Conservation (phyloP, 139 green algal genomes). For the Protoeuglena noctilucae region DNA sequence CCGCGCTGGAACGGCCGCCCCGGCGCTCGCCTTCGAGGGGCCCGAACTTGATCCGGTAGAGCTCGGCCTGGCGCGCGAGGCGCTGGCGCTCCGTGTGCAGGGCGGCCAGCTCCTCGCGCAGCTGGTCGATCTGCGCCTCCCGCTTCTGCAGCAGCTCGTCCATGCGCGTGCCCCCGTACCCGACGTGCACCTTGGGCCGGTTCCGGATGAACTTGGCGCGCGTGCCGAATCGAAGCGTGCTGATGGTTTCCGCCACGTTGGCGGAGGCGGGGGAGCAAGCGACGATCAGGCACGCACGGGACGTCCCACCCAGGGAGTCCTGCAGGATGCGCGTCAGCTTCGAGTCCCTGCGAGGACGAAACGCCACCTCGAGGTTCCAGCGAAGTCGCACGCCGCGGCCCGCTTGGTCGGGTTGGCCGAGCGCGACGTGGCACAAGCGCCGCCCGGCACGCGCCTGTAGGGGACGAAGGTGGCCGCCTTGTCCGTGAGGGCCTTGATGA, state of each 20-base stretch:
- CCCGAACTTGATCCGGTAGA: background rate
- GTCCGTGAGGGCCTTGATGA: conserved; percentile 8
- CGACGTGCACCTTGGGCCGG: conserved; percentile 14
- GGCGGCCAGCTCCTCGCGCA: conserved; percentile 4
- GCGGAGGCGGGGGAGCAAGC: conserved; percentile 10
- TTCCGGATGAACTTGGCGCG: conserved; percentile 21
- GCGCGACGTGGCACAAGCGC: no score
- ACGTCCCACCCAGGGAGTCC: conserved; percentile 17
- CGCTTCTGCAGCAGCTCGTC: conserved; percentile 15
- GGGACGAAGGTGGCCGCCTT: conserved; percentile 4
- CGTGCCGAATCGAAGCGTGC: conserved; percentile 18
- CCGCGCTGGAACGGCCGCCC: no score
- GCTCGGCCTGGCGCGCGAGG: background rate
- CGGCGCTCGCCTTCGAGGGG: no score
- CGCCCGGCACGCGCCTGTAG: no score
- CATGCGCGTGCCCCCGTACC: conserved; percentile 13
- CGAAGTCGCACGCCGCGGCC: no score
- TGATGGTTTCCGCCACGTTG: conserved; percentile 18
- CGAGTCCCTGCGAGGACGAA: no score
- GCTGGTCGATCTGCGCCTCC: conserved; percentile 10
- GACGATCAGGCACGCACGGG: conserved; percentile 14
- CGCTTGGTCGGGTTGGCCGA: no score
- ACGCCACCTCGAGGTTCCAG: no score
- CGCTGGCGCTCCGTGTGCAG: background rate
- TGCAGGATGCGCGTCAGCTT: conserved; percentile 22